Percentiles rank a stretch among this genome's conserved stretches.
Conservation (phyloP, 2,329 filamentous ascomycete genomes). For the Xylariaceae sp. region DNA sequence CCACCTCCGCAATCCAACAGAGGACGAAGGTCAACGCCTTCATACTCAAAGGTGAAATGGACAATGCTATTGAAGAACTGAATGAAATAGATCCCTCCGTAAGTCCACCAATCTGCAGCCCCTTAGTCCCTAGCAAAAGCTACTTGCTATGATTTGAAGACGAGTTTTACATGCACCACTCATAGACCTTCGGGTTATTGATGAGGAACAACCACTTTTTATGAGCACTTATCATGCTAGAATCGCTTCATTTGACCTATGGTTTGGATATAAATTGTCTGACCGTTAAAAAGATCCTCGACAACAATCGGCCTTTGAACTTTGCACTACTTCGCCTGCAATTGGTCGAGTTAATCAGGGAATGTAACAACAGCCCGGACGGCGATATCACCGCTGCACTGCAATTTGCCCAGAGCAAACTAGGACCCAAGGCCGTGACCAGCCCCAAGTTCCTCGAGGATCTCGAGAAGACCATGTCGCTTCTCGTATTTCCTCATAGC, state of each 20-base stretch:
- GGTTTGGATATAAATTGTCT: slow-evolving; percentile 7
- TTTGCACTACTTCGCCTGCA: slow-evolving; percentile 89
- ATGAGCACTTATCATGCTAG: slow-evolving; percentile 56
- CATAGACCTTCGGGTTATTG: slow-evolving; percentile 85
- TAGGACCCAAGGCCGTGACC: slow-evolving; percentile 82
- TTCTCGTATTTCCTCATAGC: slow-evolving; percentile 79
- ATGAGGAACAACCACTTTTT: slow-evolving; percentile 79
- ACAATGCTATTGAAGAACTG: slow-evolving; percentile 78
- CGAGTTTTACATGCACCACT: slow-evolving; percentile 99
- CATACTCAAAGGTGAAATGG: slow-evolving; percentile 83
- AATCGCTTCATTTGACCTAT: not conserved
- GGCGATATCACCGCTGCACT: slow-evolving; percentile 77
- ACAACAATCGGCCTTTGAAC: slow-evolving; percentile 77
- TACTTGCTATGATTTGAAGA: slow-evolving; percentile 81
- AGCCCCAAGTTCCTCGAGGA: slow-evolving; percentile 80
- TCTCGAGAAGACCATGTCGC: slow-evolving; percentile 87
- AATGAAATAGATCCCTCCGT: slow-evolving; percentile 93
- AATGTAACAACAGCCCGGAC: slow-evolving; percentile 62
- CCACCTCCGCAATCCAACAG: slow-evolving; percentile 69
- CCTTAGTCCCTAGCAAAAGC: not conserved
- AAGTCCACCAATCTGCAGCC: slow-evolving; percentile 38
- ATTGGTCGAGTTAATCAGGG: slow-evolving; percentile 87
- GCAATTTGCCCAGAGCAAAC: slow-evolving; percentile 80
- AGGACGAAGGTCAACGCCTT: slow-evolving; percentile 80
- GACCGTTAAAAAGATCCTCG: slow-evolving; percentile 66